Base-by-base conservation (phyloP, 805 yeast species). In the Metschnikowia proteae region DNA sequence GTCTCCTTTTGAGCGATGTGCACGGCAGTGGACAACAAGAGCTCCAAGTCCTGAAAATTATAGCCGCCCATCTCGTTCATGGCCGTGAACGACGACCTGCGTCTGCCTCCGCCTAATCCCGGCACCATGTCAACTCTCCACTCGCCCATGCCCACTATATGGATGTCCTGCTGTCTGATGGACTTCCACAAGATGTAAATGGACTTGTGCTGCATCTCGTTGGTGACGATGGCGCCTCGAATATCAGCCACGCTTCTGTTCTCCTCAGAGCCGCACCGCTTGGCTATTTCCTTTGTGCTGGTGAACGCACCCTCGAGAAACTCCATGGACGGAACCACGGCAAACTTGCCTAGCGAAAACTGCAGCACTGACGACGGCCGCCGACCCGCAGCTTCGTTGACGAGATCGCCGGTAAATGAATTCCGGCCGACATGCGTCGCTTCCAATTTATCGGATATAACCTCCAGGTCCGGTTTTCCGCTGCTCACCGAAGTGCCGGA, bases 1-100 rank as follows among this genome's bases (percentile, higher is more conserved):
- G 54, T 44, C 35, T 63, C 52, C 22, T 61, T 54, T 33, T 52
- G 56, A 5, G 67, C 67, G 23, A 67, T 63, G 40, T 58, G 51
- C 33, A 62, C 54, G 4, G 74, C 74, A 2, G 61, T 49, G 6
- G 57, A 53, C 38, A 71, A 52, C 47, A 71, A 60, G 9, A 70
- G 51, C 50, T 66, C 72, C 49, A 68, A 60, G 51, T 71, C 76
- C 47, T 69, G 73, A 60, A 71, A 71, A 48, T 70, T 70, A 52
- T 54, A 59, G 1, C 73, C 74, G n/a, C 73, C 74, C 51, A 70
- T 58, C 4, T 70, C 75, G 54, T 68, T 67, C 30, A 70, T 45
- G 4, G 70, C 70, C 5, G 70, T 59, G 48, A 68, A 67, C 25
- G 74, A 68, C n/a, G 71, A 65, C 9, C 70, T 63, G 27, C 75